Evolutionary conservation across 2,329 filamentous ascomycete genomes (phyloP), one percentile per base, ranked within the genome.

Genomic region (Parasarocladium wereldwijsianum): DNA sequence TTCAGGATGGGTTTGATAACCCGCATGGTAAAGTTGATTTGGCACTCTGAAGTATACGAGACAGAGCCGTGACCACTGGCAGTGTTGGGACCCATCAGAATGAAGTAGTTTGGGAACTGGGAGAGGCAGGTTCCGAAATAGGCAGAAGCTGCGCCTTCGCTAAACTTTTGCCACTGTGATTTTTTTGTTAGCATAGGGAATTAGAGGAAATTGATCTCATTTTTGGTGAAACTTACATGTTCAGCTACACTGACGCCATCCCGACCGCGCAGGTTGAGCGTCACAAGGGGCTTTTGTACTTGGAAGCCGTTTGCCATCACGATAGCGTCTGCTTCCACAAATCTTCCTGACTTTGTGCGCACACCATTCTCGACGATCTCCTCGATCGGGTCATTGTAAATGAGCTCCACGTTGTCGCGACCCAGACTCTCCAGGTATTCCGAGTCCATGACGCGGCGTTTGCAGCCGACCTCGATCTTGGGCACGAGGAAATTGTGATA

Each of bases 291-390:
- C 31, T 54, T 51, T 27, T 53, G 50, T 10, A 60, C 60, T 26
- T 56, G 47, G 33, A 62, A 63, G 1, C 59, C 58, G 15, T 51
- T 63, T 2, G 59, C 60, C 12, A 60, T 46, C n/a, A 64, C 44
- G 30, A 64, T 55, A 9, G 31, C 34, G 20, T 36, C 31, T 12
- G 24, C 17, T 8, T 22, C 8, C 54, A 26, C 19, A n/a, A 18
- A 5, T 8, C 32, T 16, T 5, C 26, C 29, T 8, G 20, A 24
- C 12, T 15, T 17, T 9, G 24, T 23, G 21, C 23, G 11, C 7
- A 17, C 26, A 11, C n/a, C 15, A 13, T 29, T 12, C 8, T 15
- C n/a, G 8, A 13, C 17, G 19, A 31, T 13, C 20, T 15, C 14
- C 19, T 24, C 24, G 7, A 31, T 24, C 5, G 22, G 16, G n/a